Evolutionary conservation across 192 early-diverging fungal genomes (phyloP).

Genomic region (Pilobolus umbonatus): DNA sequence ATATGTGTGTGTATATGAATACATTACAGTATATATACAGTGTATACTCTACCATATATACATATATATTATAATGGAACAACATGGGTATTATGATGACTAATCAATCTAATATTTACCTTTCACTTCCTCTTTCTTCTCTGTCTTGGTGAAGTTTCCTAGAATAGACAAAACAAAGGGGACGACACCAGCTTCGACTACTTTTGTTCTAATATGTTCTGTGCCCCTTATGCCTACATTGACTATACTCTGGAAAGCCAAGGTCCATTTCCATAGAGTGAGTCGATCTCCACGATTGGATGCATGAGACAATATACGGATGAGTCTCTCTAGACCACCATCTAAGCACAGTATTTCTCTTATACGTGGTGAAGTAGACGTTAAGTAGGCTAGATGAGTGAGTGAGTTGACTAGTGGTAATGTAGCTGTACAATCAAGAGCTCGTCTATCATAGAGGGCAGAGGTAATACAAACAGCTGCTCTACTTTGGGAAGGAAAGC

Average conservation of each 20-base stretch:
- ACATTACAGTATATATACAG: too few species aligned
- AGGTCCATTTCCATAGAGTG: slow-evolving; percentile 76
- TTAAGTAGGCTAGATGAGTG: slow-evolving; percentile 83
- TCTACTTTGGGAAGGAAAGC: slow-evolving; percentile 73
- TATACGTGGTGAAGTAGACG: slow-evolving; percentile 73
- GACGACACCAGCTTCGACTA: slow-evolving; percentile 84
- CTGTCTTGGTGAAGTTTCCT: slow-evolving; percentile 50
- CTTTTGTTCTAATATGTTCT: slow-evolving; percentile 69
- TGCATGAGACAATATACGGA: slow-evolving; percentile 64
- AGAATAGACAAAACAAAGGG: slow-evolving; percentile 78
- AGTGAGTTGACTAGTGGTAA: slow-evolving; percentile 88
- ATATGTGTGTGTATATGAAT: too few species aligned
- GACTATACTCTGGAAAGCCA: slow-evolving; percentile 80
- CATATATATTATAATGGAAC: neutral
- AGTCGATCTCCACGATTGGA: slow-evolving; percentile 45
- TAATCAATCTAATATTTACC: slow-evolving; percentile 1
- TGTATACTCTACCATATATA: too few species aligned
- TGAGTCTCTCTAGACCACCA: slow-evolving; percentile 84
- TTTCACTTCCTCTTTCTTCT: slow-evolving; percentile 29
- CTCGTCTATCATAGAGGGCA: slow-evolving; percentile 88
- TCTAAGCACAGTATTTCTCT: slow-evolving; percentile 77
- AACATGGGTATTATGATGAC: neutral
- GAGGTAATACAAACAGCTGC: slow-evolving; percentile 77
- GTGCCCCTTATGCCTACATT: slow-evolving; percentile 85
- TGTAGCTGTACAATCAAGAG: slow-evolving; percentile 82